Conservation (phyloP, 257 asterid genomes). For the Solanum pimpinellifolium region DNA sequence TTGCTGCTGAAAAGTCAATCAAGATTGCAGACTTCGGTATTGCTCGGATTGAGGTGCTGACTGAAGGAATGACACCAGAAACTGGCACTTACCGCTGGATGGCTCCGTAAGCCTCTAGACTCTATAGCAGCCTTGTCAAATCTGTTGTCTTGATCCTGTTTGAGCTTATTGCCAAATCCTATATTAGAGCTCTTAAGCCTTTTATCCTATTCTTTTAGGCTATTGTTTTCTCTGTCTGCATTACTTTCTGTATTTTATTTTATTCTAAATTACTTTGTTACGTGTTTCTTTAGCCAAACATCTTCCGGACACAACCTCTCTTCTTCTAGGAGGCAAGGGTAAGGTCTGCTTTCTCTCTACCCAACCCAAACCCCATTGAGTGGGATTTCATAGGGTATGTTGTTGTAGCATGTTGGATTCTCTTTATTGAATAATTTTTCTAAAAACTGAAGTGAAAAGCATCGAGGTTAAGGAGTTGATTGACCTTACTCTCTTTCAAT, state of each 20-base stretch:
- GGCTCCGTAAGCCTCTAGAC: conserved; percentile 86
- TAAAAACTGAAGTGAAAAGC: background rate
- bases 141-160: background rate
- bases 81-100: conserved; percentile 99
- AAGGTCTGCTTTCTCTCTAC: too few species aligned
- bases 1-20: conserved; percentile 83
- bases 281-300: background rate
- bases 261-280: background rate
- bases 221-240: background rate
- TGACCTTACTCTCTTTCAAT: background rate
- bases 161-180: background rate
- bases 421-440: too few species aligned
- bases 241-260: background rate
- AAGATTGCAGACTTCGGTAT: conserved; percentile 97
- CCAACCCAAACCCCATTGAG: too few species aligned
- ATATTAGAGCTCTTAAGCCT: background rate
- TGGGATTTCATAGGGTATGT: too few species aligned
- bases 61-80: conserved; percentile 99
- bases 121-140: background rate
- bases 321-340: too few species aligned
- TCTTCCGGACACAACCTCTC: too few species aligned
- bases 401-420: too few species aligned
- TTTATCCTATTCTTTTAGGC: too few species aligned
- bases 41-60: conserved; percentile 92
- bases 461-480: background rate